Base-by-base conservation (phyloP, 2,329 filamentous ascomycete genomes). In the Penicillium sp. region DNA sequence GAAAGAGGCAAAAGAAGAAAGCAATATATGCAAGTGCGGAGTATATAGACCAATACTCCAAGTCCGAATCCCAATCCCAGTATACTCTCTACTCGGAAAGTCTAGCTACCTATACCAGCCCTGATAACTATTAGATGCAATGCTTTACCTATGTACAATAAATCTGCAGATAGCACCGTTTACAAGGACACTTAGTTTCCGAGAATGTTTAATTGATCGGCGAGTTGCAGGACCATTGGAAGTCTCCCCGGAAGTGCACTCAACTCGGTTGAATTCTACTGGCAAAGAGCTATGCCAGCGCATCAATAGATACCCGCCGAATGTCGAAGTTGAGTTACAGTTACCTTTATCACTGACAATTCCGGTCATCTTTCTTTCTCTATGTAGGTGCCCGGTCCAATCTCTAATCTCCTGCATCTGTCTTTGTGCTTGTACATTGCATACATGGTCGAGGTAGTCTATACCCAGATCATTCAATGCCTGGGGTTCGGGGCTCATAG, bases 221-320 rank as follows among this genome's bases (percentile, higher is more conserved):
- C 67, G 58, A 65, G 65, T 70, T 65, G 64, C 59, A 64, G 52
- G 16, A 38, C n/a, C n/a, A n/a, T n/a, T n/a, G n/a, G 27, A 16
- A 37, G 22, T 28, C 46, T 46, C 40, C 14, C 14, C 33, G 33
- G 33, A 18, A 11, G 54, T 52, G 41, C 36, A n/a, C 49, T 55
- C 54, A 45, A 54, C 50, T 57, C 50, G 58, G 55, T 44, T 57
- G 37, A 36, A 59, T 57, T 60, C 47, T 46, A 91, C 85, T 92
- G 88, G 88, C 81, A 81, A 83, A 79, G 79, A 86, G 79, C 78
- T 77, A 84, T 85, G 89, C 89, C 89, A 95, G 80, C 89, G 87
- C 89, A 95, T 90, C 88, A 71, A 58, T 51, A 58, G 8, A 60
- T 61, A 59, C 46, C 54, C 55, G 54, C 55, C 58, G 58, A 53